Percentiles rank a stretch among this genome's conserved stretches.
phyloP scores from a whole-genome alignment of 2,329 filamentous ascomycete genomes.

The Uncinocarpus reesii region DNA sequence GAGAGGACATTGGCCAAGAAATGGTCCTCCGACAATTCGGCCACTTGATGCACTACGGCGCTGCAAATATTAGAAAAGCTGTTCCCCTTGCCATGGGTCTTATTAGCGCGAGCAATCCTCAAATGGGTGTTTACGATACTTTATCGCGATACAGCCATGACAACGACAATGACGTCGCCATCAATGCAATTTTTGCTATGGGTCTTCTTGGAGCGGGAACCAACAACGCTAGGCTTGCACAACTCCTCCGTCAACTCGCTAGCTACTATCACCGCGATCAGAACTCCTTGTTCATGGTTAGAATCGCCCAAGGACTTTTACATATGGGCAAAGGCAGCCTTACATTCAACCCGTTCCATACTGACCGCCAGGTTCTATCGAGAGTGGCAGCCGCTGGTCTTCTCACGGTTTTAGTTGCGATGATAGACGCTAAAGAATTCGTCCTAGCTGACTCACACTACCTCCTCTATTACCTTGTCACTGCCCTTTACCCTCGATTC shows the following conservation, averaged over 20 bases:
- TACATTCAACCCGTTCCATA: slow-evolving; percentile 97
- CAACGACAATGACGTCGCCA: slow-evolving; percentile 94
- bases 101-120: slow-evolving; percentile 92
- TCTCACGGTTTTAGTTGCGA: slow-evolving; percentile 76
- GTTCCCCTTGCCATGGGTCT: slow-evolving; percentile 95
- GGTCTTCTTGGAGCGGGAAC: slow-evolving; percentile 91
- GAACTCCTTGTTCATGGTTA: slow-evolving; percentile 96
- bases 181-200: slow-evolving; percentile 99
- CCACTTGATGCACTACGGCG: slow-evolving; percentile 98
- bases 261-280: slow-evolving; percentile 98
- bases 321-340: slow-evolving; percentile 99
- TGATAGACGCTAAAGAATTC: slow-evolving; percentile 91
- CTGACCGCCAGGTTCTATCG: slow-evolving; percentile 89
- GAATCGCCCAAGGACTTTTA: slow-evolving; percentile 90
- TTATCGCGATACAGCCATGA: slow-evolving; percentile 96
- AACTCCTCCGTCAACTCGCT: slow-evolving; percentile 84
- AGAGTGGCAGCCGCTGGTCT: slow-evolving; percentile 82
- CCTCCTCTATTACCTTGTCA: slow-evolving; percentile 92
- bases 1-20: slow-evolving; percentile 94
- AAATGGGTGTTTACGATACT: slow-evolving; percentile 99
- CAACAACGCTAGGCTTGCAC: slow-evolving; percentile 92
- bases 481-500: slow-evolving; percentile 94
- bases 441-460: slow-evolving; percentile 68
- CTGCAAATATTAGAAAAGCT: slow-evolving; percentile 90
- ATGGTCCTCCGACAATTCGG: slow-evolving; percentile 98